Percentiles rank a stretch among this genome's conserved stretches.
Conservation (phyloP, 2,329 filamentous ascomycete genomes). For the Venturia asperata region DNA sequence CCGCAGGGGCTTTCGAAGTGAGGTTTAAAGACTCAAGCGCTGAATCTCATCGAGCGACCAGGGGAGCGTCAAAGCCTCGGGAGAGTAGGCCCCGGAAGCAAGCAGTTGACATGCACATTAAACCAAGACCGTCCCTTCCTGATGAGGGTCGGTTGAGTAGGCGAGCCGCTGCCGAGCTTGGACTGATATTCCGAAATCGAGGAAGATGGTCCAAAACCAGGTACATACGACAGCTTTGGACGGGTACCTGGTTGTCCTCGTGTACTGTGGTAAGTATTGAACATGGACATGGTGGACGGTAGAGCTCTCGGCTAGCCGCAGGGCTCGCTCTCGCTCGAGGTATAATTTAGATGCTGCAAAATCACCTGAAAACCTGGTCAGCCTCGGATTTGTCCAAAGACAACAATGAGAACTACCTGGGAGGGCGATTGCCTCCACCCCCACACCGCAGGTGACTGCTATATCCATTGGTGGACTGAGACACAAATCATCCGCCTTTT, state of each 20-base stretch:
- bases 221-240: neutral
- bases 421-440: neutral
- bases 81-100: too few relatives aligned
- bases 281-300: neutral
- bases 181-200: neutral
- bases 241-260: neutral
- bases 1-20: too few relatives aligned
- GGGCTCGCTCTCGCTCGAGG: neutral
- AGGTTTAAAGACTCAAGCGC: neutral
- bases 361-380: neutral
- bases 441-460: neutral
- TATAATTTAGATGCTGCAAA: neutral
- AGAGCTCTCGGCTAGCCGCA: neutral
- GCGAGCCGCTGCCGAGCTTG: neutral
- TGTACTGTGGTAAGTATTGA: neutral
- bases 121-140: neutral
- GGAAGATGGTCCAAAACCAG: neutral
- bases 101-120: neutral
- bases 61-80: neutral
- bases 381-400: neutral
- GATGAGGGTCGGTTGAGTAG: neutral
- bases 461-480: neutral
- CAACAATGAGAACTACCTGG: neutral
- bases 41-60: neutral
- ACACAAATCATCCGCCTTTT: too few relatives aligned